A percentile compares a stretch with the other conserved stretches of the same genome.
Evolutionary conservation across 768 basidiomycete species (phyloP).

Genomic region (Mycena metata): DNA sequence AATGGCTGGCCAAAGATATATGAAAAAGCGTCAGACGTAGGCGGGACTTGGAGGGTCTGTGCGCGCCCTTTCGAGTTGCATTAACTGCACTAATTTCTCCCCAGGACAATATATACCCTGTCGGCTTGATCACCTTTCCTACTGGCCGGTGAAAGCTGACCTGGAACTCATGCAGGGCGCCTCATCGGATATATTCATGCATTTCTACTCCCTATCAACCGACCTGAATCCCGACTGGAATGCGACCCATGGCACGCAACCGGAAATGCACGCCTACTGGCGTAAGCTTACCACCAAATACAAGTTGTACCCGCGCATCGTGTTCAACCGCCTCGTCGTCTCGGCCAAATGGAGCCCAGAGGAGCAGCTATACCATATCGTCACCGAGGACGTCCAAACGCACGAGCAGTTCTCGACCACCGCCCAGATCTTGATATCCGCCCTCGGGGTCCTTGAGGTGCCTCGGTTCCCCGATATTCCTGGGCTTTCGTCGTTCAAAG

Average conservation of each 20-base stretch:
- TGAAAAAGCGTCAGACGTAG: conserved; percentile 61
- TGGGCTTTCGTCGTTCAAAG: conserved; percentile 58
- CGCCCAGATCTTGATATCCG: conserved; percentile 67
- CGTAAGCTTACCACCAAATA: conserved; percentile 57
- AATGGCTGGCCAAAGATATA: no score
- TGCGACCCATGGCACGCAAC: conserved; percentile 54
- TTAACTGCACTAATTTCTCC: neutral
- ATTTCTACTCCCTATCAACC: conserved; percentile 61
- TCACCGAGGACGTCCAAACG: conserved; percentile 46
- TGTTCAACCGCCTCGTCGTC: conserved; percentile 60
- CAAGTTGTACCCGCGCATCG: conserved; percentile 53
- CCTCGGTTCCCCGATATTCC: conserved; percentile 55
- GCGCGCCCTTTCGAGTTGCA: neutral
- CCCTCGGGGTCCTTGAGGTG: conserved; percentile 61
- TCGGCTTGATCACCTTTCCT: conserved; percentile 38
- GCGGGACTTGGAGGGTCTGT: conserved; percentile 71
- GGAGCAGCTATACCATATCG: conserved; percentile 47
- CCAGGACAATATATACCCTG: conserved; percentile 70
- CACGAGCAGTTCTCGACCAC: conserved; percentile 45
- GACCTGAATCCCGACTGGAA: conserved; percentile 63
- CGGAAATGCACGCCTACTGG: conserved; percentile 61
- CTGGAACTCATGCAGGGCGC: conserved; percentile 51
- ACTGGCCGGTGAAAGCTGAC: neutral
- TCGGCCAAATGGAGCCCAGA: conserved; percentile 59
- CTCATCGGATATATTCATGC: conserved; percentile 57